Evolutionary conservation across 108 stramenopile species (phyloP).

Genomic region (Pseudonitzschia multiseries): DNA sequence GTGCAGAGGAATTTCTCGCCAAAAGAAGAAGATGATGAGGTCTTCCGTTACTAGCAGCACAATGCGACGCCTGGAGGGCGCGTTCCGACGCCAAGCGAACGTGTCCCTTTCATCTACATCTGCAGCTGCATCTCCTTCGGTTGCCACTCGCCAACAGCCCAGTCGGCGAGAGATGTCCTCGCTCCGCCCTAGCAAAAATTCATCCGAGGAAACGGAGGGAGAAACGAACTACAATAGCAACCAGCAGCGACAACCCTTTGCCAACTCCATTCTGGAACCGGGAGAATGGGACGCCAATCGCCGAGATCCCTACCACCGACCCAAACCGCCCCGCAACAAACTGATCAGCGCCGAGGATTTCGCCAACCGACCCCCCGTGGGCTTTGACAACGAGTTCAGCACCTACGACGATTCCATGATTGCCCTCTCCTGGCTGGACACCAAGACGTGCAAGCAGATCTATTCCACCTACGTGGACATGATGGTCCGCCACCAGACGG

Average conservation of each 20-base stretch:
- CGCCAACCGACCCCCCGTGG: slow-evolving; percentile 72
- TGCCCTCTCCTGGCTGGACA: slow-evolving; percentile 66
- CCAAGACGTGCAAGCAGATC: slow-evolving; percentile 50
- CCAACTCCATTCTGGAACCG: slow-evolving; percentile 31
- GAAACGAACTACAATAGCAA: neutral
- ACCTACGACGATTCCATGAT: slow-evolving; percentile 71
- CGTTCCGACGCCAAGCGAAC: neutral
- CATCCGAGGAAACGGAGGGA: neutral
- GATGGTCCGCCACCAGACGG: slow-evolving; percentile 44
- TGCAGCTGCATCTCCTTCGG: neutral
- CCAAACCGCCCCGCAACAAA: slow-evolving; percentile 52
- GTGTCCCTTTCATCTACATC: neutral
- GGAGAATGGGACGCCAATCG: slow-evolving; percentile 57
- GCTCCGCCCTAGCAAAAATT: neutral
- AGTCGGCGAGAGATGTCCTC: slow-evolving; percentile 3
- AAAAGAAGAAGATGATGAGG: slow-evolving; percentile 11
- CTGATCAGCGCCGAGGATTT: slow-evolving; percentile 77
- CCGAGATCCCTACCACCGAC: slow-evolving; percentile 67
- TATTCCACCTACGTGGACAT: slow-evolving; percentile 66
- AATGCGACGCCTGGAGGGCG: slow-evolving; percentile 8
- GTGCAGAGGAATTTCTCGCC: no score
- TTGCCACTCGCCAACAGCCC: neutral
- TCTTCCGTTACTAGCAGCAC: neutral
- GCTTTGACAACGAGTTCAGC: slow-evolving; percentile 66
- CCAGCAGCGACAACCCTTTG: slow-evolving; percentile 30